Conservation (phyloP, 352 stramenopile species). For the Pythium sukuiense region DNA sequence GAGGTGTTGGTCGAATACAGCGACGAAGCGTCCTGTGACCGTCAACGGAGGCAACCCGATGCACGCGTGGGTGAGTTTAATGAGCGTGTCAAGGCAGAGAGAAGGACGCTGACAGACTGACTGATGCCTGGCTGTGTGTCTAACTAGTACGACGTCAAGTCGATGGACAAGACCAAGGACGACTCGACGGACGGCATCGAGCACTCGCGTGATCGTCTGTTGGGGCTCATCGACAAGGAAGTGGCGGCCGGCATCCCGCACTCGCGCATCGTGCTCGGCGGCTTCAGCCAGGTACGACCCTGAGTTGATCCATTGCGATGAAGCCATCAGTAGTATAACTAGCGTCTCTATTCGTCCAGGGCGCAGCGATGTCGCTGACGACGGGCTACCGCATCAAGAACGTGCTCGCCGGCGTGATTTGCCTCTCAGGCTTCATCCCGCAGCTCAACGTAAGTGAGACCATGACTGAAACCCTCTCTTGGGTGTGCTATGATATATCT, state of each 20-base stretch:
- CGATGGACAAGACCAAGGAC: conserved; percentile 81
- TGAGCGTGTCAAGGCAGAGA: too few relatives aligned
- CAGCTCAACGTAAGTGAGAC: conserved; percentile 33
- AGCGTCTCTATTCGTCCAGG: conserved; percentile 30
- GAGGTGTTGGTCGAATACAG: not conserved
- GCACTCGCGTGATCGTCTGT: conserved; percentile 63
- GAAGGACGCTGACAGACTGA: too few relatives aligned
- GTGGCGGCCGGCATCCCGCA: conserved; percentile 71
- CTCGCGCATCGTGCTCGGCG: conserved; percentile 91
- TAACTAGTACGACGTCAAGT: conserved; percentile 92
- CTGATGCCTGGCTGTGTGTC: too few relatives aligned
- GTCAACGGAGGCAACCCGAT: conserved; percentile 95
- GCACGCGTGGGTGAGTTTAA: conserved; percentile 81
- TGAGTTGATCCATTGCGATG: too few relatives aligned
- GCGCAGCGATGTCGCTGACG: conserved; percentile 88
- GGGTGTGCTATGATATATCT: too few relatives aligned
- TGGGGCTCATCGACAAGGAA: conserved; percentile 82
- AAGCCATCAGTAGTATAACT: too few relatives aligned
- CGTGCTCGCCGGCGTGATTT: conserved; percentile 61
- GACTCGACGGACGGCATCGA: conserved; percentile 91
- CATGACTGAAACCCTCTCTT: too few relatives aligned
- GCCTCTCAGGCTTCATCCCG: conserved; percentile 77
- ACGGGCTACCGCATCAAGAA: conserved; percentile 70
- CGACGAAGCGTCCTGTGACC: conserved; percentile 81
- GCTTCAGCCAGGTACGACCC: conserved; percentile 89